These are phyloP conservation scores for Effrenium voratum DNA, from an alignment of 73 alveolate species.

Conservation along the genomic window DNA sequence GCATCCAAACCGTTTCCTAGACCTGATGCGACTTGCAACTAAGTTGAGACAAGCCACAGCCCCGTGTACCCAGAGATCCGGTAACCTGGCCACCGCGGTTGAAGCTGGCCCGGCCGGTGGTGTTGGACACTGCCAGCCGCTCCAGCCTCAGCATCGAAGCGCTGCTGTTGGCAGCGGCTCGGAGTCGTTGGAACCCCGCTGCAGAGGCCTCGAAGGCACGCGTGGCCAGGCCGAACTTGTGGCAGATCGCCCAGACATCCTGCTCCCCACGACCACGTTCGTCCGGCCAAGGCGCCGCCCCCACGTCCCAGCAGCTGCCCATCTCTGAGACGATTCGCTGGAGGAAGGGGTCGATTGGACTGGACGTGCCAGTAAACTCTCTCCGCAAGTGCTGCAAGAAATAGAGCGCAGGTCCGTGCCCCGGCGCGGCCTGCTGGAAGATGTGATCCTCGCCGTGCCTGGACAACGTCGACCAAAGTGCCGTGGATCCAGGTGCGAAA, in stretches of 20 bases:
- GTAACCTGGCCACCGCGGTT: slow-evolving; percentile 88
- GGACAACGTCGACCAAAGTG: slow-evolving; percentile 29
- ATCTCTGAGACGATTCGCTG: not conserved
- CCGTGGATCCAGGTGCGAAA: not conserved
- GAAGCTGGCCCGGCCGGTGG: slow-evolving; percentile 35
- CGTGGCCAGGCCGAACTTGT: slow-evolving; percentile 1
- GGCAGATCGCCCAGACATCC: slow-evolving; percentile 69
- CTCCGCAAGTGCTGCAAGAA: slow-evolving; percentile 20
- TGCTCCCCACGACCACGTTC: not conserved
- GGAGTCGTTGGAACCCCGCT: slow-evolving; percentile 44
- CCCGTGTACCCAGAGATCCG: slow-evolving; percentile 52
- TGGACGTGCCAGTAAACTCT: slow-evolving; percentile 57
- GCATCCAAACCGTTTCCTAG: no score
- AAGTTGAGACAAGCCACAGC: slow-evolving; percentile 49
- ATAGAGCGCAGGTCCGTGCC: not conserved
- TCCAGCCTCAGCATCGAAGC: not conserved
- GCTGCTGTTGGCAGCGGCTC: not conserved
- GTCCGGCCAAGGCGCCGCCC: slow-evolving; percentile 82
- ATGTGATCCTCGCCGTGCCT: not conserved
- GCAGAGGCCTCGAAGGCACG: slow-evolving; percentile 62
- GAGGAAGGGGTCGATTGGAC: slow-evolving; percentile 57
- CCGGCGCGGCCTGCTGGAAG: not conserved
- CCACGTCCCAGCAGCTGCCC: slow-evolving; percentile 67
- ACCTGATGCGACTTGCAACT: not conserved
- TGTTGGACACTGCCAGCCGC: slow-evolving; percentile 60